Evolutionary conservation across 192 early-diverging fungal species (phyloP).

Genomic region (Coemansia sp.): DNA sequence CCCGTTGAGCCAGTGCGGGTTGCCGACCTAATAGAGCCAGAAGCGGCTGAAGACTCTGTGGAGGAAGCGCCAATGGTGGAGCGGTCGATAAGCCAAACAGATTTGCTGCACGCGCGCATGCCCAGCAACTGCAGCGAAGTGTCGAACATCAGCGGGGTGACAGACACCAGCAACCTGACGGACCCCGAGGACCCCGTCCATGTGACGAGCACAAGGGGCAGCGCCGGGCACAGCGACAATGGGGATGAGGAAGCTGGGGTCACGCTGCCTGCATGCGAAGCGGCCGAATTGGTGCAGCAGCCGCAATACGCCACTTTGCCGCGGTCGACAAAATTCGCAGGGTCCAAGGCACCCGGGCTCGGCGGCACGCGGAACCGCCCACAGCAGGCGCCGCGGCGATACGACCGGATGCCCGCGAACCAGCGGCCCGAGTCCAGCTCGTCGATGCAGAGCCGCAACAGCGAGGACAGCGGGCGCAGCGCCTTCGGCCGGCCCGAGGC

Average conservation of each 20-base stretch:
- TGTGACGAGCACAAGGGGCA: conserved; percentile 6
- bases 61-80: not conserved
- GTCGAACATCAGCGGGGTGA: not conserved
- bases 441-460: conserved; percentile 13
- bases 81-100: not conserved
- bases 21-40: not conserved
- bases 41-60: not conserved
- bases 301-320: conserved; percentile 3
- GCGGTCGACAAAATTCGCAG: conserved; percentile 5
- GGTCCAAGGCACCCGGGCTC: conserved; percentile 4
- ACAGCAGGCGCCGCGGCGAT: conserved; percentile 24
- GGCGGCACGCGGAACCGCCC: conserved; percentile 40
- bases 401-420: conserved; percentile 8
- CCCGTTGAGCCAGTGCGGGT: not conserved
- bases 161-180: conserved; percentile 3
- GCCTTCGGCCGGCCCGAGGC: too few relatives aligned
- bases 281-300: not conserved
- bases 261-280: not conserved
- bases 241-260: not conserved
- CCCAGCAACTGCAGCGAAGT: conserved; percentile 4
- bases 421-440: not conserved
- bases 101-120: not conserved
- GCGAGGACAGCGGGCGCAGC: conserved; percentile 4
- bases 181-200: conserved; percentile 32
- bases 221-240: not conserved